Evolutionary conservation across 345 rosid species (phyloP).

Genomic region (Hypericum androsaemum): DNA sequence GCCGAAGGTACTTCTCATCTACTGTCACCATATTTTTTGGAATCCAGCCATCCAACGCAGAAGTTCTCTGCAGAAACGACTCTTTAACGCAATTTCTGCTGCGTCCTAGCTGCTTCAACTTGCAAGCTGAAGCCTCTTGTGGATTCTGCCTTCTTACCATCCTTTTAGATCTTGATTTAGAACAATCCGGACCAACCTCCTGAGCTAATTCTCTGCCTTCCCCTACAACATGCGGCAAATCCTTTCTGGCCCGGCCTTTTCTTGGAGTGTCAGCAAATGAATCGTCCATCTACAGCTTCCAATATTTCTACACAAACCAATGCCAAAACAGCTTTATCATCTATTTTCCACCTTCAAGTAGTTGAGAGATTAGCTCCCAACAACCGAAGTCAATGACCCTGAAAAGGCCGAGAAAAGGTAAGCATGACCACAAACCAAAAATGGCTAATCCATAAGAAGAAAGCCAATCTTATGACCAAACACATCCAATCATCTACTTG

Average conservation of each 20-base stretch:
- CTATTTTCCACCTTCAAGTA: not conserved
- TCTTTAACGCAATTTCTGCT: constrained; percentile 38
- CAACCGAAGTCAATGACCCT: no score
- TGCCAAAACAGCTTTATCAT: constrained; percentile 12
- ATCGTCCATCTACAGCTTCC: constrained; percentile 40
- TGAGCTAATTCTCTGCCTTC: constrained; percentile 18
- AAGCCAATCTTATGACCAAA: no score
- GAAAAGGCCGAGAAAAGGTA: no score
- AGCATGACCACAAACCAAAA: no score
- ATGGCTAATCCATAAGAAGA: no score
- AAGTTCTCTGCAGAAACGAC: constrained; percentile 32
- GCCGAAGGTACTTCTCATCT: constrained; percentile 68
- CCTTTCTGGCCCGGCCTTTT: constrained; percentile 35
- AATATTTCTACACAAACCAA: constrained; percentile 8
- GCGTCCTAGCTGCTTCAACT: constrained; percentile 40
- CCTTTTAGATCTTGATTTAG: constrained; percentile 21
- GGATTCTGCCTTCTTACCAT: constrained; percentile 33
- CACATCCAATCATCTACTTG: no score
- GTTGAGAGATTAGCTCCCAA: no score
- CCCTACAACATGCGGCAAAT: constrained; percentile 20
- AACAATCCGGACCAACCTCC: constrained; percentile 13
- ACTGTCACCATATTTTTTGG: constrained; percentile 60
- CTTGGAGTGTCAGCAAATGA: constrained; percentile 23
- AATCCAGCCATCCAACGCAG: constrained; percentile 42
- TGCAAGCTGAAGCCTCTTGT: constrained; percentile 29